Evolutionary conservation across 2,329 filamentous ascomycete species (phyloP), one percentile per base, ranked within the genome.

Genomic region (Fusarium euwallaceae): DNA sequence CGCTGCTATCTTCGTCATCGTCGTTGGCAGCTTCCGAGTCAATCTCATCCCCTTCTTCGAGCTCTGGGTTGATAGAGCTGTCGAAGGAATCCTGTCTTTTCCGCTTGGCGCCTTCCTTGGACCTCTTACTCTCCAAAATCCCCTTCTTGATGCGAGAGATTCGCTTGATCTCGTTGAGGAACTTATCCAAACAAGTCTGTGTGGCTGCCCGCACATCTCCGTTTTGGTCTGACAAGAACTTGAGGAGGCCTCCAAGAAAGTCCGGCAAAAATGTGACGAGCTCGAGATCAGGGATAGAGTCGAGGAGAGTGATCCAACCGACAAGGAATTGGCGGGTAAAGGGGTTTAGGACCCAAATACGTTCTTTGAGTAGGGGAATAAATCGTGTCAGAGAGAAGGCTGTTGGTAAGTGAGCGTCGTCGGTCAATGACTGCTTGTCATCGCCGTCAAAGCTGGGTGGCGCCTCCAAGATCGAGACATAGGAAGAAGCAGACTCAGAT

Each of bases 241-340:
- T 96, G 77, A 99, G 91, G 48, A 99, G 85, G 0, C 96, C 97
- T 29, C 92, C 93, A 1, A 99, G 87, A 79, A 99, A 99, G 60
- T 96, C 95, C 1, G 97, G 97, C 27, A 99, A 86, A 81, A 95
- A 97, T 4, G 94, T 93, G 41, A 99, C 96, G 22, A 99, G 90
- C 82, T 99, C 97, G 48, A 99, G 87, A 80, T 99, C 97, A 0
- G 97, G 97, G 76, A 99, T 98, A 1, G 95, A 98, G 82, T 99
- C 97, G 22, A 99, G 88, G 17, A 99, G 85, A 5, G 93, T 97
- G 68, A 99, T 94, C 97, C 97, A 99, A 36, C 95, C 95, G 3
- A 99, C 97, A 16, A 99, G 88, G 78, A 99, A 99, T 16, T 94
- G 97, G 61, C 97, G 90, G 4, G 96, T 98, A 81, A 97, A 98